Conservation (phyloP, 192 early-diverging fungal genomes). For the Rhizophlyctis rosea region DNA sequence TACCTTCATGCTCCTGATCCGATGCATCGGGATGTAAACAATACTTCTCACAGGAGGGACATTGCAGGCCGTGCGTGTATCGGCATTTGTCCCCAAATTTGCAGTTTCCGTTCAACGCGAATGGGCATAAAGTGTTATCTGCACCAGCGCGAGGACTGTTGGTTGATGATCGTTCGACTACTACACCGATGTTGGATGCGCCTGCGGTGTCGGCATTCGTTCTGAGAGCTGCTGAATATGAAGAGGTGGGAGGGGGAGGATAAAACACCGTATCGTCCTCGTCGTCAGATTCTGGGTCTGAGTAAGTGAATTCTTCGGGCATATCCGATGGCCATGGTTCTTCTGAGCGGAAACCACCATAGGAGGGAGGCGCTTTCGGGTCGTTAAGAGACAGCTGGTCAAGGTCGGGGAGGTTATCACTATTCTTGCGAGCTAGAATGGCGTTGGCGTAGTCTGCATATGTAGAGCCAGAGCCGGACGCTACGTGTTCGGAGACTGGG, state of each 20-base stretch:
- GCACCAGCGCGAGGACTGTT: too few relatives aligned
- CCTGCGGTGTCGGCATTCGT: too few relatives aligned
- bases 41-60: conserved; percentile 41
- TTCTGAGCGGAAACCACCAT: background rate
- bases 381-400: background rate
- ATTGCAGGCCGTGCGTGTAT: conserved; percentile 41
- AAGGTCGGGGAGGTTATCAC: background rate
- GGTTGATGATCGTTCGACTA: too few relatives aligned
- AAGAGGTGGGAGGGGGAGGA: too few relatives aligned
- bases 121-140: conserved; percentile 35
- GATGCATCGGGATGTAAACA: conserved; percentile 36
- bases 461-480: background rate
- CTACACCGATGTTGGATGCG: too few relatives aligned
- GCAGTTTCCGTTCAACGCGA: conserved; percentile 43
- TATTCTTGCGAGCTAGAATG: too few relatives aligned
- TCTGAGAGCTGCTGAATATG: too few relatives aligned
- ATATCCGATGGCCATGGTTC: conserved; percentile 10
- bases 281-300: background rate
- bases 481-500: background rate
- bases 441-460: background rate
- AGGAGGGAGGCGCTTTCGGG: background rate
- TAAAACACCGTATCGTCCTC: too few relatives aligned
- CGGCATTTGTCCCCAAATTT: conserved; percentile 34
- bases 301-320: background rate
- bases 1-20: conserved; percentile 13